phyloP scores from a whole-genome alignment of 495 filamentous ascomycete genomes.

The Aspergillus indologenus region DNA sequence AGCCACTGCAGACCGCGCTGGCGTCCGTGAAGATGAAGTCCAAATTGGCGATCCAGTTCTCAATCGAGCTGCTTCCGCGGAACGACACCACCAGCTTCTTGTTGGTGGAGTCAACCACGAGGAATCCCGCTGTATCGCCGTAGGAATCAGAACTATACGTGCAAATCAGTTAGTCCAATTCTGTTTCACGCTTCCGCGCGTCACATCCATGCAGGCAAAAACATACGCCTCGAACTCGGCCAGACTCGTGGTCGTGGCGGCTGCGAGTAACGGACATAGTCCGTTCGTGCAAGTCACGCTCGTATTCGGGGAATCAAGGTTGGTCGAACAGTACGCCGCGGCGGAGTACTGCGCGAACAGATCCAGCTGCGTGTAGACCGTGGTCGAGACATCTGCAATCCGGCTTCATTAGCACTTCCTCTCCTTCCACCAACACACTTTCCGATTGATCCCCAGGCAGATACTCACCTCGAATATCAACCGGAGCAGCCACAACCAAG shows the following conservation, averaged over 20 bases:
- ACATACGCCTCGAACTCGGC: conserved; percentile 60
- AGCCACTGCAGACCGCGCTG: conserved; percentile 37
- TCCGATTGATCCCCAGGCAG: not conserved
- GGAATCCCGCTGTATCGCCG: conserved; percentile 65
- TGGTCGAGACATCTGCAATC: conserved; percentile 29
- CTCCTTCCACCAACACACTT: too few species aligned
- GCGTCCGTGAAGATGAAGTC: conserved; percentile 38
- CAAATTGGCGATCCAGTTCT: conserved; percentile 66
- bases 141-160: conserved; percentile 40
- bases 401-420: not conserved
- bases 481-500: conserved; percentile 26
- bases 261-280: conserved; percentile 61
- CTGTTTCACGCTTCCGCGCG: not conserved
- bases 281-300: conserved; percentile 53
- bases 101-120: conserved; percentile 64
- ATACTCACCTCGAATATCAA: conserved; percentile 27
- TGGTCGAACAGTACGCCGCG: conserved; percentile 63
- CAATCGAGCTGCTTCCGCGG: conserved; percentile 59
- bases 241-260: conserved; percentile 52
- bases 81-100: conserved; percentile 64
- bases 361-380: conserved; percentile 42
- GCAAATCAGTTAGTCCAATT: not conserved
- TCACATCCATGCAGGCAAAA: not conserved
- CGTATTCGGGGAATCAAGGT: conserved; percentile 42
- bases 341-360: conserved; percentile 69